Evolutionary conservation across 805 yeast species (phyloP).

Genomic region (Candida sonorensis): DNA sequence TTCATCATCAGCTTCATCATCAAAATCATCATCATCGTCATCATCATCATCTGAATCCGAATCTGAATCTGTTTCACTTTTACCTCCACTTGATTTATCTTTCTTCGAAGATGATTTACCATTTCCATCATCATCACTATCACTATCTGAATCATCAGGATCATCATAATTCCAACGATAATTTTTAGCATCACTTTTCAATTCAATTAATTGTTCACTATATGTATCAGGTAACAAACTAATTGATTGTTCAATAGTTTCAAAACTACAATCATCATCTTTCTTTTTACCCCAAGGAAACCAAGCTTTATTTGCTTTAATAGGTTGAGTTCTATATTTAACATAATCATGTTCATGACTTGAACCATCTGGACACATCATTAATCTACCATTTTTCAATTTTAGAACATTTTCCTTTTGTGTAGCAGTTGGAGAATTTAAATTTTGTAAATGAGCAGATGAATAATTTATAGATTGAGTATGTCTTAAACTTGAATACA

Average conservation of each 20-base stretch:
- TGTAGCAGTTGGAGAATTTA: too few species aligned
- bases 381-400: constrained; percentile 24
- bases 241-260: constrained; percentile 25
- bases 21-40: constrained; percentile 27
- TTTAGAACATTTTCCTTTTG: constrained; percentile 21
- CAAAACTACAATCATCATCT: constrained; percentile 21
- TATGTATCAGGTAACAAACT: constrained; percentile 32
- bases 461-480: constrained; percentile 21
- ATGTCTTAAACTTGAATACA: constrained; percentile 17
- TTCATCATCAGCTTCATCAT: constrained; percentile 32
- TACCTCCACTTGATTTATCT: too few species aligned
- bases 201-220: constrained; percentile 26
- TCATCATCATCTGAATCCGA: constrained; percentile 22
- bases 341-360: constrained; percentile 29
- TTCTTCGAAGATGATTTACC: constrained; percentile 4
- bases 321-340: constrained; percentile 27
- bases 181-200: constrained; percentile 31
- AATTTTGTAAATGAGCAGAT: constrained; percentile 8
- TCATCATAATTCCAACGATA: constrained; percentile 34
- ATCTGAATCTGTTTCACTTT: too few species aligned
- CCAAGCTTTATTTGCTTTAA: constrained; percentile 22
- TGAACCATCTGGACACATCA: constrained; percentile 23
- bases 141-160: constrained; percentile 20
- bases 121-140: constrained; percentile 4
- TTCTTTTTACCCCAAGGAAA: constrained; percentile 28